phyloP scores from a whole-genome alignment of 2,329 filamentous ascomycete species.

The Ramichloridium luteum region DNA sequence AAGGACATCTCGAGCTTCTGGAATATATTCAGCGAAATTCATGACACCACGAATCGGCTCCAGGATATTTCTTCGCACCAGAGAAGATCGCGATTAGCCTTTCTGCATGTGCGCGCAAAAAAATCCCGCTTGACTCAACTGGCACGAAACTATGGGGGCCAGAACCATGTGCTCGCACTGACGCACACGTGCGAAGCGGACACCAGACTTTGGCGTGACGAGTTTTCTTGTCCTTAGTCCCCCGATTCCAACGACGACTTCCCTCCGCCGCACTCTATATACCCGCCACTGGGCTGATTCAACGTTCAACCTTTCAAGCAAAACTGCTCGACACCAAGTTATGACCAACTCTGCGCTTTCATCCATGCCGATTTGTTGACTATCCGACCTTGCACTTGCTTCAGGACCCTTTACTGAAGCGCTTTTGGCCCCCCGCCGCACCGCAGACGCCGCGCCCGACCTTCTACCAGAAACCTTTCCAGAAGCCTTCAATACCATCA shows the following conservation, averaged over 20 bases:
- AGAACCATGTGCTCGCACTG: not conserved
- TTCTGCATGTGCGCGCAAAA: no score
- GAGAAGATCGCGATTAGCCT: no score
- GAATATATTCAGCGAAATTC: no score
- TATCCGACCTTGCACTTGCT: conserved; percentile 4
- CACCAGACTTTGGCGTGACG: not conserved
- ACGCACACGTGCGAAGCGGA: conserved; percentile 1
- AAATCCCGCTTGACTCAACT: no score
- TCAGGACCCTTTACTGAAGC: conserved; percentile 12
- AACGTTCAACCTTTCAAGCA: no score
- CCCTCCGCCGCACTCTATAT: conserved; percentile 5
- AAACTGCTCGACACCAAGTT: no score
- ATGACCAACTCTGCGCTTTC: no score
- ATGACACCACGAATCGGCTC: no score
- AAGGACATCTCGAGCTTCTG: no score
- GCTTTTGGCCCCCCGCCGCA: conserved; percentile 8
- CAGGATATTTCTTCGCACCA: no score
- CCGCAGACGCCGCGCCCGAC: conserved; percentile 20
- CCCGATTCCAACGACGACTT: conserved; percentile 8
- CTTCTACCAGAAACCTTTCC: no score
- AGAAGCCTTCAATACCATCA: conserved; percentile 56
- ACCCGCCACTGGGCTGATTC: conserved; percentile 2
- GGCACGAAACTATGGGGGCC: not conserved
- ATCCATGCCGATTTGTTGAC: conserved; percentile 4
- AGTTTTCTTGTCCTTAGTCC: conserved; percentile 1